Evolutionary conservation across 1,139 yeast species (phyloP), one percentile per base, ranked within the genome.

Genomic region (Debaryomycetaceae sp.): DNA sequence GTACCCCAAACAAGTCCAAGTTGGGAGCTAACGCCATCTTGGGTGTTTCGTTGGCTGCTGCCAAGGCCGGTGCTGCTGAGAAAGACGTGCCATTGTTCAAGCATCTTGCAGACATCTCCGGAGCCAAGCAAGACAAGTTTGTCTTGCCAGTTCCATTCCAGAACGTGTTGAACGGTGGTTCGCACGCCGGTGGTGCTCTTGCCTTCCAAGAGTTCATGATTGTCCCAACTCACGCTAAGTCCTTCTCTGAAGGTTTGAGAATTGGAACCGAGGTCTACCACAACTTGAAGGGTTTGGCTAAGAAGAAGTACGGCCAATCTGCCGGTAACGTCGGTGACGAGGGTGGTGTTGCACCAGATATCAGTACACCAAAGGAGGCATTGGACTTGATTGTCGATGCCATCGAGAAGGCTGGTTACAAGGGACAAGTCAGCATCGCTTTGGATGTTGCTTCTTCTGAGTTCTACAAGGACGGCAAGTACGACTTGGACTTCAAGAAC

Each of bases 251-350:
- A 73, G 96, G 91, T 55, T 72, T 88, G 71, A 85, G 95, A 76
- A 84, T 85, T 57, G 96, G 96, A 68, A 74, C 95, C 51, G 97
- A 88, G 77, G 95, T 87, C 56, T 88, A 88, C 86, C 96, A 87
- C 79, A 77, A 78, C 72, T 81, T 88, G 73, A 88, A 88, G 81
- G 71, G 87, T 53, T 76, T 85, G 63, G 83, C 96, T 68, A 85
- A 85, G 82, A 80, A 85, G 83, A 78, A 76, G 70, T 88, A 88
- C 81, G 96, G 96, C 66, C 82, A 85, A 63, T 83, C 91, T 51
- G 96, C 96, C 62, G 96, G 95, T 73, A 88, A 88, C 78, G 96
- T 88, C 66, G 96, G 96, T 80, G 96, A 88, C 75, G 96, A 88
- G 78, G 96, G 96, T 82, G 96, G 96, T 79, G 95, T 88, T 75